Evolutionary conservation across 2,329 filamentous ascomycete species (phyloP).

Genomic region (Apiospora koreana): DNA sequence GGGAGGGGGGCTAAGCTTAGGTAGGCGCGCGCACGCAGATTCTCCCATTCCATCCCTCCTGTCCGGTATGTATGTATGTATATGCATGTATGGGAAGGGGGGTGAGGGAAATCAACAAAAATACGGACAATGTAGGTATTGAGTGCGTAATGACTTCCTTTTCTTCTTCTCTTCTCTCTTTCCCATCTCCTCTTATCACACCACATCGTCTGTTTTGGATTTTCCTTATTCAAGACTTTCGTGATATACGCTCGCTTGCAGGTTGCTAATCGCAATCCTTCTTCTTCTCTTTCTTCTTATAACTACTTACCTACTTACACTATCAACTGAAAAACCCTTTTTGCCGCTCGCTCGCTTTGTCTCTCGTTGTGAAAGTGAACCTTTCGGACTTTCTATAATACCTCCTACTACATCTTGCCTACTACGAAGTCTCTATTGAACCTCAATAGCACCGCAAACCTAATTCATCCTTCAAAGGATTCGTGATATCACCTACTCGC

Average conservation of each 20-base stretch:
- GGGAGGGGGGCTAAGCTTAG: background rate
- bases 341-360: constrained; percentile 8
- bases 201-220: background rate
- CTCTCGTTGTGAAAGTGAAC: background rate
- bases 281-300: background rate
- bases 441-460: background rate
- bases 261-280: background rate
- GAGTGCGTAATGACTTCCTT: background rate
- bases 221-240: background rate
- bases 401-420: constrained; percentile 12
- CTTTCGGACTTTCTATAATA: background rate
- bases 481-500: background rate
- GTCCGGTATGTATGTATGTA: no score
- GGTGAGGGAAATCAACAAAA: background rate
- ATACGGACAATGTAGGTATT: background rate
- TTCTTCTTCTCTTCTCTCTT: background rate
- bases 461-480: background rate
- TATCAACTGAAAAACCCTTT: background rate
- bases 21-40: background rate
- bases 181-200: background rate
- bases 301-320: background rate
- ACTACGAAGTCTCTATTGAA: constrained; percentile 2
- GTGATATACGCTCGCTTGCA: background rate
- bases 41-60: background rate
- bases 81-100: background rate